phyloP scores from a whole-genome alignment of 177 flowering plant species.

The Telopea speciosissima region DNA sequence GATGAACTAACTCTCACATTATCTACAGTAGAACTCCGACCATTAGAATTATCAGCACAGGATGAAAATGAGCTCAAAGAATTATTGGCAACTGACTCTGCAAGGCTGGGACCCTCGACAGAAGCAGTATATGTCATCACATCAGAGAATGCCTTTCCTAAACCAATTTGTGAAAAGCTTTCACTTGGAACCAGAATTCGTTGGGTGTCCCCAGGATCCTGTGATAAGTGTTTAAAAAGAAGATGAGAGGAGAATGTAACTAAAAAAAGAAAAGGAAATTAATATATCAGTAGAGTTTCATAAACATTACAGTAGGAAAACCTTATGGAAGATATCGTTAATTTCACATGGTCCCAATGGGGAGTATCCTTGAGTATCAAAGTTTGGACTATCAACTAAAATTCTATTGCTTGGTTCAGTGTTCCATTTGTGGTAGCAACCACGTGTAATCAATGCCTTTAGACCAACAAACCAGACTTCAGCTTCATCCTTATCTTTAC shows the following conservation, averaged over 20 bases:
- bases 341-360: slow-evolving; percentile 35
- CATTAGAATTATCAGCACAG: slow-evolving; percentile 30
- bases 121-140: slow-evolving; percentile 30
- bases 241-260: neutral
- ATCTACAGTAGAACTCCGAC: slow-evolving; percentile 30
- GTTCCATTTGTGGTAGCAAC: slow-evolving; percentile 30
- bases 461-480: slow-evolving; percentile 69
- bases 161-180: slow-evolving; percentile 33
- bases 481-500: slow-evolving; percentile 71
- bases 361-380: slow-evolving; percentile 31
- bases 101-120: slow-evolving; percentile 26
- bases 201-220: slow-evolving; percentile 35
- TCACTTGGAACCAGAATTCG: slow-evolving; percentile 30
- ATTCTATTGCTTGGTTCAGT: slow-evolving; percentile 37
- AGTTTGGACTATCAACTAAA: slow-evolving; percentile 40
- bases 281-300: neutral
- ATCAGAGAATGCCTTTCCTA: slow-evolving; percentile 43
- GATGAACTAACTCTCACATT: slow-evolving; percentile 49
- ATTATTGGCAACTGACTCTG: slow-evolving; percentile 26
- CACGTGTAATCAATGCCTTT: slow-evolving; percentile 45
- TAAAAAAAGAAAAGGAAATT: neutral
- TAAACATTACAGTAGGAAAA: slow-evolving; percentile 10
- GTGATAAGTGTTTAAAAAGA: slow-evolving; percentile 6
- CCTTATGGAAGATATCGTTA: slow-evolving; percentile 36
- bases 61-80: slow-evolving; percentile 38